These are phyloP conservation scores for Kluyveromyces sp. DNA, from an alignment of 1,139 yeast species.

Conservation along the genomic window DNA sequence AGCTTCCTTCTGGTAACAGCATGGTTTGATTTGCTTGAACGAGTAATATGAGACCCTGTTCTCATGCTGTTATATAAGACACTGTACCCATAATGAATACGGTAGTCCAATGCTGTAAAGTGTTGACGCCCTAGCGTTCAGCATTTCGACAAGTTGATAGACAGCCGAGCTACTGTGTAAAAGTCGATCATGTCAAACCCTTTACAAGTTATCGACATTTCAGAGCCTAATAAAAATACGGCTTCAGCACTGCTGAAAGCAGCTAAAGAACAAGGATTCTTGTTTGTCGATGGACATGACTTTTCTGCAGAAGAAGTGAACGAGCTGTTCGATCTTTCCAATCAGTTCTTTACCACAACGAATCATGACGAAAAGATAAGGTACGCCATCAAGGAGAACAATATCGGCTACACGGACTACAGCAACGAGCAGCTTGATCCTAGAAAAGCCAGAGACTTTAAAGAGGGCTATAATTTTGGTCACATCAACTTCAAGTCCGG, in stretches of 20 bases:
- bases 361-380: constrained; percentile 44
- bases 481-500: constrained; percentile 26
- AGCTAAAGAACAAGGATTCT: constrained; percentile 62
- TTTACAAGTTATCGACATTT: constrained; percentile 49
- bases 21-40: too few relatives aligned
- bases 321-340: constrained; percentile 46
- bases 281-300: constrained; percentile 36
- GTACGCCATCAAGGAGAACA: constrained; percentile 41
- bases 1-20: too few relatives aligned
- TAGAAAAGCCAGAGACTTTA: constrained; percentile 38
- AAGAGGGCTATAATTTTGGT: constrained; percentile 33
- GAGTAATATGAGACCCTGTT: too few relatives aligned
- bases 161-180: too few relatives aligned
- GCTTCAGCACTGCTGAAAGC: constrained; percentile 54
- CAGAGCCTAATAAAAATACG: constrained; percentile 38
- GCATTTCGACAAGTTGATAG: too few relatives aligned
- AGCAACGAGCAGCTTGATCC: constrained; percentile 58
- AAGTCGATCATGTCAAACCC: constrained; percentile 27
- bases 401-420: constrained; percentile 57
- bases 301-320: constrained; percentile 55
- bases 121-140: too few relatives aligned
- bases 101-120: too few relatives aligned
- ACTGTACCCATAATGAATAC: too few relatives aligned
- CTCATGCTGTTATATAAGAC: too few relatives aligned
- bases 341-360: constrained; percentile 43